Percentiles rank a stretch among this genome's conserved stretches.
Conservation (phyloP, 2,329 filamentous ascomycete species). For the Grosmannia huntii region DNA sequence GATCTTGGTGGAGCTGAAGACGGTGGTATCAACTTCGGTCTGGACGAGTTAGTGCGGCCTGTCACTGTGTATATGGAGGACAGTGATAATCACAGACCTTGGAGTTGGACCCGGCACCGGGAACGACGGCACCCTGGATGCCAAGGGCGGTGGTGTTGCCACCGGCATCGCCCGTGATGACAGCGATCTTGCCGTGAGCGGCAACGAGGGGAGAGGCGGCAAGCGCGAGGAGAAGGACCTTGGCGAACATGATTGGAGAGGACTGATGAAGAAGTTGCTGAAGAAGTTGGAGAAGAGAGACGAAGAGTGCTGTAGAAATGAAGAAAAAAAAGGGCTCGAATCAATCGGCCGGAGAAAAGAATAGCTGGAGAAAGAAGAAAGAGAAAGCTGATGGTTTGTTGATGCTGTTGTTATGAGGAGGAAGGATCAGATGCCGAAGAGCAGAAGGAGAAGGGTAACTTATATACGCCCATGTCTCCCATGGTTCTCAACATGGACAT, state of each 20-base stretch:
- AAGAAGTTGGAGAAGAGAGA: neutral
- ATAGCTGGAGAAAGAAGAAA: neutral
- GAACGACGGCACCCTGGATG: constrained; percentile 27
- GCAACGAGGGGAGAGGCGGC: constrained; percentile 17
- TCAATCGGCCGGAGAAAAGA: constrained; percentile 5
- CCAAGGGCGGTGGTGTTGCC: constrained; percentile 30
- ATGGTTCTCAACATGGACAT: neutral
- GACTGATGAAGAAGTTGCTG: too few species aligned
- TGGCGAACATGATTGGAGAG: constrained; percentile 16
- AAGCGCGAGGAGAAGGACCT: constrained; percentile 16
- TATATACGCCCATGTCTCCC: neutral
- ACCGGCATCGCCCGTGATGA: constrained; percentile 21
- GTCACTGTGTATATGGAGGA: neutral
- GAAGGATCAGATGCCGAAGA: neutral
- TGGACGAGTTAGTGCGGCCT: constrained; percentile 1
- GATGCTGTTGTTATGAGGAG: neutral
- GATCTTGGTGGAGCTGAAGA: constrained; percentile 24
- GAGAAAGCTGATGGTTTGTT: neutral
- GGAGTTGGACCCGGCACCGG: constrained; percentile 25
- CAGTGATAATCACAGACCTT: constrained; percentile 8
- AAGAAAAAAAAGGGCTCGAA: constrained; percentile 11
- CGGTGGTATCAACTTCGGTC: constrained; percentile 32
- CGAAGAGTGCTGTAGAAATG: neutral
- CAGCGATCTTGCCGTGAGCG: constrained; percentile 20
- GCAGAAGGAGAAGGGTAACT: neutral